A percentile compares a stretch with the other conserved stretches of the same genome.
Conservation (phyloP, 768 basidiomycete genomes). For the Termitomyces sp. region DNA sequence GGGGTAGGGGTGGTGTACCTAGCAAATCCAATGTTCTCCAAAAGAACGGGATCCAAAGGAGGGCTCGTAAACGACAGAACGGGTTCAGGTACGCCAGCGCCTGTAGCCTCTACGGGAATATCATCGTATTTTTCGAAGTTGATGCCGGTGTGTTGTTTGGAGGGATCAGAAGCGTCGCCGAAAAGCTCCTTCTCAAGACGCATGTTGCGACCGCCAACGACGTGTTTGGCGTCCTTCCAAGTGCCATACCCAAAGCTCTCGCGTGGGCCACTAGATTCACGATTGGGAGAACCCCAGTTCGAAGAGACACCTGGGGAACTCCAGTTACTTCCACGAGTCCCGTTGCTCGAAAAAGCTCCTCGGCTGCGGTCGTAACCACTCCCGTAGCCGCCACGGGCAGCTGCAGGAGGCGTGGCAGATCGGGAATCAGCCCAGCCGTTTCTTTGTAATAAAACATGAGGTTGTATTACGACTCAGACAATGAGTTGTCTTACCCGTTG, state of each 20-base stretch:
- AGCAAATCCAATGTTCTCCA: conserved; percentile 92
- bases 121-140: conserved; percentile 99
- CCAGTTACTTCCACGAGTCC: conserved; percentile 39
- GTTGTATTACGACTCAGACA: conserved; percentile 4
- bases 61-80: conserved; percentile 81
- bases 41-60: conserved; percentile 86
- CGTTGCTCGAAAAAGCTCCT: conserved; percentile 28
- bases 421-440: conserved; percentile 75
- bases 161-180: conserved; percentile 80
- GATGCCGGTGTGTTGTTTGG: conserved; percentile 93
- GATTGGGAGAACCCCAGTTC: conserved; percentile 29
- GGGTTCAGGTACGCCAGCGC: conserved; percentile 94
- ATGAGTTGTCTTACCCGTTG: conserved; percentile 43
- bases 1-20: conserved; percentile 95
- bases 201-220: conserved; percentile 76
- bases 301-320: conserved; percentile 23
- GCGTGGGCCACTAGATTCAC: conserved; percentile 36
- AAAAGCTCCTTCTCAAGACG: conserved; percentile 96
- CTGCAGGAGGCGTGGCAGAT: conserved; percentile 54
- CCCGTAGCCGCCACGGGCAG: conserved; percentile 40
- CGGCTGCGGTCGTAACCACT: conserved; percentile 37
- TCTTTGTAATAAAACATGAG: conserved; percentile 22
- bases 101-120: conserved; percentile 98
- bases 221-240: conserved; percentile 89
- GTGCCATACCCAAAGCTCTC: conserved; percentile 58